These are phyloP conservation scores for Mortierella sp. DNA, from an alignment of 371 early-diverging fungal species.

Conservation along the genomic window DNA sequence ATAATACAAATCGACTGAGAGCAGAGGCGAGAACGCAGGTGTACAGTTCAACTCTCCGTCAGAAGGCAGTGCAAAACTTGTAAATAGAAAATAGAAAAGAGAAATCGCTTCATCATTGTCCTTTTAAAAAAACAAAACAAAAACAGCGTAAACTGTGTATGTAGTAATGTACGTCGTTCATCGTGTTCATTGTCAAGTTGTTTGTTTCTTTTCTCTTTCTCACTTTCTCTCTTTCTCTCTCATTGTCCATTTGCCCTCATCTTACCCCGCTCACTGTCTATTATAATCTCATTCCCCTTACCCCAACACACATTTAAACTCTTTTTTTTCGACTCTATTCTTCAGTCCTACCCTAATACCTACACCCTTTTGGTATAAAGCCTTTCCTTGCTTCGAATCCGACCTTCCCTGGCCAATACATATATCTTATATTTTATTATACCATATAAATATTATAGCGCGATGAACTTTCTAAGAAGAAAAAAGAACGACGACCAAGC, in stretches of 20 bases:
- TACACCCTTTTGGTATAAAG: too few relatives aligned
- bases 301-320: too few relatives aligned
- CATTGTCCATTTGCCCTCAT: not conserved
- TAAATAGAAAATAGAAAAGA: not conserved
- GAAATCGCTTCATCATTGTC: conserved; percentile 6
- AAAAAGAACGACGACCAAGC: conserved; percentile 39
- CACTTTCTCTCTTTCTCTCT: not conserved
- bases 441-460: not conserved
- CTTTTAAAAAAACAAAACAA: not conserved
- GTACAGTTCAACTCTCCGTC: too few relatives aligned
- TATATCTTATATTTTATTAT: not conserved
- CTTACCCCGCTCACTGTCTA: not conserved
- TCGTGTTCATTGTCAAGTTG: not conserved
- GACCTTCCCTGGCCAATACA: not conserved
- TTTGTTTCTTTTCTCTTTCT: not conserved
- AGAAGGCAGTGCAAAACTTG: not conserved
- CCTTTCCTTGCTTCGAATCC: not conserved
- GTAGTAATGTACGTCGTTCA: not conserved
- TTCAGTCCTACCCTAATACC: too few relatives aligned
- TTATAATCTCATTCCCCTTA: too few relatives aligned
- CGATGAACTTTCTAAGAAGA: conserved; percentile 29
- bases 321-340: too few relatives aligned
- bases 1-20: conserved; percentile 1
- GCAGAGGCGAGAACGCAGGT: not conserved
- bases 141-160: too few relatives aligned